These are phyloP conservation scores for Rhynchospora pubera DNA, from an alignment of 176 grass and related monocot genomes.

Conservation along the genomic window DNA sequence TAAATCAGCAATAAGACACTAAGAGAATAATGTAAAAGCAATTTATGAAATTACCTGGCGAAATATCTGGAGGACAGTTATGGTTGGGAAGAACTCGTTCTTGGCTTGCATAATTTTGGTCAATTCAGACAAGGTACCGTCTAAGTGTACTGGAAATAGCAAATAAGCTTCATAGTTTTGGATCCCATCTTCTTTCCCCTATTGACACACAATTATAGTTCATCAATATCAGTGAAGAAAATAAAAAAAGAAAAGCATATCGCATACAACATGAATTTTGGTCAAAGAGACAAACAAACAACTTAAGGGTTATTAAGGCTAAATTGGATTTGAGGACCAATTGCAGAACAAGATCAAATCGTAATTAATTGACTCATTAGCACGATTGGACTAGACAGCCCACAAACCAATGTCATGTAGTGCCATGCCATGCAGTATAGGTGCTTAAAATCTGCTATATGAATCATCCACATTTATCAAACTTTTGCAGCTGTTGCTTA, in stretches of 20 bases:
- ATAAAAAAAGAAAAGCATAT: background rate
- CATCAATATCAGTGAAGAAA: background rate
- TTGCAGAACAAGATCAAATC: background rate
- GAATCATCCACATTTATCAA: background rate
- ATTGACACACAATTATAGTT: background rate
- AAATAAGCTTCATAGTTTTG: slow-evolving; percentile 81
- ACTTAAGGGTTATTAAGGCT: too few relatives aligned
- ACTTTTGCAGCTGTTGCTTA: background rate
- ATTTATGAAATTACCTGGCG: slow-evolving; percentile 51
- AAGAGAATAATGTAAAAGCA: background rate
- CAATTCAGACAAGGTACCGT: slow-evolving; percentile 67
- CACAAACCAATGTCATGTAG: background rate
- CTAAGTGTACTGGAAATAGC: slow-evolving; percentile 86
- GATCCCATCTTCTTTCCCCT: slow-evolving; percentile 61
- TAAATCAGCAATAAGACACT: slow-evolving; percentile 5
- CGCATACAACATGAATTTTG: background rate
- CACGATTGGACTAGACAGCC: background rate
- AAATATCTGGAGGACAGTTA: slow-evolving; percentile 79
- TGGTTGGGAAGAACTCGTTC: slow-evolving; percentile 53
- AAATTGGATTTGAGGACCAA: too few relatives aligned
- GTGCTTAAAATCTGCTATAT: background rate
- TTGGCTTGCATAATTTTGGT: slow-evolving; percentile 58
- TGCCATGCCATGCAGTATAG: background rate
- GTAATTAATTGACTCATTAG: background rate
- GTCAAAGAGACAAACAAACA: slow-evolving; percentile 1